A percentile compares a stretch with the other conserved stretches of the same genome.
Evolutionary conservation across 768 basidiomycete genomes (phyloP).

Genomic region (Serendipita sp.): DNA sequence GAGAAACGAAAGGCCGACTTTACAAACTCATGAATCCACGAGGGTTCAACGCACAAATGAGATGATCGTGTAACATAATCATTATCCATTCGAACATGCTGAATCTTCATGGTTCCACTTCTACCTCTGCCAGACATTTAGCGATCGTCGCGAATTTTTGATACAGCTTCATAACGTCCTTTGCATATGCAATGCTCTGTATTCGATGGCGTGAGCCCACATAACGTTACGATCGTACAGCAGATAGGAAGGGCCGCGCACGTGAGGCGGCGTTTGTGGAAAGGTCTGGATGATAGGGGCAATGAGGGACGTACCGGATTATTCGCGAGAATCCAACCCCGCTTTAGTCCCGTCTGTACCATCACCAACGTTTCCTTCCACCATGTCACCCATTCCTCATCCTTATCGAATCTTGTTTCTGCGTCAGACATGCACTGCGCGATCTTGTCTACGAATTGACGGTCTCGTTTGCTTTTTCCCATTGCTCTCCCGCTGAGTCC

Average conservation of each 20-base stretch:
- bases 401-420: neutral
- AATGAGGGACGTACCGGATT: neutral
- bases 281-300: too few species aligned
- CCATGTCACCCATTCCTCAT: conserved; percentile 5
- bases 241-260: neutral
- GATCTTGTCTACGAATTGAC: conserved; percentile 1
- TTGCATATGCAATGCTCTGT: neutral
- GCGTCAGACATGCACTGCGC: conserved; percentile 1
- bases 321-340: neutral
- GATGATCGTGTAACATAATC: neutral
- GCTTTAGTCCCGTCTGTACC: neutral
- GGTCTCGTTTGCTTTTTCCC: neutral
- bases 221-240: neutral
- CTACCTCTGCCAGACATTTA: conserved; percentile 3
- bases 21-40: conserved; percentile 32
- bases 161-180: conserved; percentile 5
- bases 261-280: too few species aligned
- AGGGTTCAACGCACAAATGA: neutral
- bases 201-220: neutral
- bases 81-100: neutral
- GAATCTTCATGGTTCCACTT: neutral
- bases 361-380: neutral
- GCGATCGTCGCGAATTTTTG: neutral
- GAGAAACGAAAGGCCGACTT: conserved; percentile 85
- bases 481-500: neutral